phyloP scores from a whole-genome alignment of 306 rosid genomes.

The Sphenostylis stenocarpa region DNA sequence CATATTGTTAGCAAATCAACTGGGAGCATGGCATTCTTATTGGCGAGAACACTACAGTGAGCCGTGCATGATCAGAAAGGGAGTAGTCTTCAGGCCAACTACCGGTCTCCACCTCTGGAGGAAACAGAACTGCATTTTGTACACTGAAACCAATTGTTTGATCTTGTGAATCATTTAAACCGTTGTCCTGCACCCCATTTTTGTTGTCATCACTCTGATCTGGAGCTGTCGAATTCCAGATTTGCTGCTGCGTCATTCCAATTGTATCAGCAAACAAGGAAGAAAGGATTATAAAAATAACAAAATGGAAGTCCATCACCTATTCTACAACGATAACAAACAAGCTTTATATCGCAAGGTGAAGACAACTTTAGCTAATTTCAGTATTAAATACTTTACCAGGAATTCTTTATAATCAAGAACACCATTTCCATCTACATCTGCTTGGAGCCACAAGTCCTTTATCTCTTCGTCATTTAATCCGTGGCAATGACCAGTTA shows the following conservation, averaged over 20 bases:
- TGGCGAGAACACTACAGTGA: constrained; percentile 84
- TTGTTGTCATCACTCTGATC: constrained; percentile 51
- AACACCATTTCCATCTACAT: constrained; percentile 60
- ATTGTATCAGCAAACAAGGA: constrained; percentile 26
- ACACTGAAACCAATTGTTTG: constrained; percentile 78
- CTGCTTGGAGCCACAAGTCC: constrained; percentile 75
- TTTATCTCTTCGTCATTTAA: constrained; percentile 62
- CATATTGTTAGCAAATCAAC: constrained; percentile 42
- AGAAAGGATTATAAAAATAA: neutral
- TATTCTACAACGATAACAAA: neutral
- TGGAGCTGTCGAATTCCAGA: constrained; percentile 63
- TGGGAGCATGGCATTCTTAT: constrained; percentile 80
- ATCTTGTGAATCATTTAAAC: constrained; percentile 45
- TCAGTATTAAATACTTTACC: constrained; percentile 37
- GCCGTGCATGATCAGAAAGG: constrained; percentile 93
- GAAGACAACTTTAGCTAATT: neutral
- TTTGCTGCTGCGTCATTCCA: constrained; percentile 65
- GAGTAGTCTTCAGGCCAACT: constrained; percentile 90
- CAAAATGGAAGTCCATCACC: neutral
- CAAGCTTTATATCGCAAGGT: neutral
- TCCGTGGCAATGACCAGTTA: constrained; percentile 70
- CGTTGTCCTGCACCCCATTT: constrained; percentile 31
- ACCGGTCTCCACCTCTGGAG: constrained; percentile 93
- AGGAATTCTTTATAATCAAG: constrained; percentile 64
- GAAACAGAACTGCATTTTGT: constrained; percentile 80